phyloP scores from a whole-genome alignment of 768 basidiomycete genomes.

The Scleroderma bovista region DNA sequence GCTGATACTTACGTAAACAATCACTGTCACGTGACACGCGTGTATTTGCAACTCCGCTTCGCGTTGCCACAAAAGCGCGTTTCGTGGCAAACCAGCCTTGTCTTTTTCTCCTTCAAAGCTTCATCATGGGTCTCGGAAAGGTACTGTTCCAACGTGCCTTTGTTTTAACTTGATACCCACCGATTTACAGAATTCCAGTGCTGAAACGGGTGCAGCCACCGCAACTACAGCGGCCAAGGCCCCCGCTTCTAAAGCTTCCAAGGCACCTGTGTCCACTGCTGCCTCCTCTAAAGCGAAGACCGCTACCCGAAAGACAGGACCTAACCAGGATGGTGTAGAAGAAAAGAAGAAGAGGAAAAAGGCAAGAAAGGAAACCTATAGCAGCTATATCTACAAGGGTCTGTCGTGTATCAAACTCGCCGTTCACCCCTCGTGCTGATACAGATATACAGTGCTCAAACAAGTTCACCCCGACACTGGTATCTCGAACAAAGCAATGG shows the following conservation, averaged over 20 bases:
- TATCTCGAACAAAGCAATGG: slow-evolving; percentile 65
- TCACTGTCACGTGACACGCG: neutral
- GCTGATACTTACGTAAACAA: no score
- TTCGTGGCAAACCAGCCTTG: neutral
- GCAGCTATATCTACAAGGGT: slow-evolving; percentile 64
- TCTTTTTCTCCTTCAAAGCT: neutral
- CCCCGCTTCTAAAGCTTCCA: slow-evolving; percentile 42
- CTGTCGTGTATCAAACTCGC: slow-evolving; percentile 2
- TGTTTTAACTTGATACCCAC: neutral
- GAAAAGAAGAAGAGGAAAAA: slow-evolving; percentile 53
- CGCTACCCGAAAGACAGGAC: slow-evolving; percentile 5
- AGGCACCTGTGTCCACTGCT: slow-evolving; percentile 45
- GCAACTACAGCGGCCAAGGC: slow-evolving; percentile 28
- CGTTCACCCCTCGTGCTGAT: neutral
- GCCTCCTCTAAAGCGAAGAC: slow-evolving; percentile 17
- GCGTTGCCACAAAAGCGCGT: neutral
- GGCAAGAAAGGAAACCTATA: slow-evolving; percentile 53
- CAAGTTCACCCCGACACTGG: slow-evolving; percentile 74
- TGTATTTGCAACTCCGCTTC: neutral
- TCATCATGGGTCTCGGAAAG: neutral
- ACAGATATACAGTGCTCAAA: slow-evolving; percentile 44
- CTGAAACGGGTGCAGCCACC: neutral
- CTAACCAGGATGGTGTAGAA: slow-evolving; percentile 18
- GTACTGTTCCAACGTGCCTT: neutral
- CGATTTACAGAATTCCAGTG: neutral